Percentiles rank a stretch among this genome's conserved stretches.
phyloP scores from a whole-genome alignment of 164 flowering plant species.

The Vitis riparia region DNA sequence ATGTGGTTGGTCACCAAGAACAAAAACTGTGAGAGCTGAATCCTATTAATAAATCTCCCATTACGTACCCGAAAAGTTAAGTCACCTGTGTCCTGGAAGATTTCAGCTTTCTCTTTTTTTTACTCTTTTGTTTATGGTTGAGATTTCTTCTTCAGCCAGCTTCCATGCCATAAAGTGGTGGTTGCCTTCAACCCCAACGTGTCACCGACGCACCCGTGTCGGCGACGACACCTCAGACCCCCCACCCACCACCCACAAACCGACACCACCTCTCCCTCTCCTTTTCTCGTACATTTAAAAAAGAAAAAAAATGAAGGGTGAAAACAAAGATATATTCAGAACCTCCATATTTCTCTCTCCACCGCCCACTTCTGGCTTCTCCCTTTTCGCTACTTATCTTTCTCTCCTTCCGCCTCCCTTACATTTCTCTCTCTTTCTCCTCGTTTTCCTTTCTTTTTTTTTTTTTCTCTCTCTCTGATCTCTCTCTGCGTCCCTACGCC shows the following conservation, averaged over 20 bases:
- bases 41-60: too few relatives aligned
- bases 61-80: too few relatives aligned
- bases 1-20: too few relatives aligned
- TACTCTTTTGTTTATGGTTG: too few relatives aligned
- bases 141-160: too few relatives aligned
- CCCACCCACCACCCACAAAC: too few relatives aligned
- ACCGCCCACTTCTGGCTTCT: conserved; percentile 4
- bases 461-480: background rate
- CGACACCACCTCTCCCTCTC: background rate
- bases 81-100: too few relatives aligned
- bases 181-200: conserved; percentile 11
- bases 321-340: conserved; percentile 1
- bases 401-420: background rate
- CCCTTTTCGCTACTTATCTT: too few relatives aligned
- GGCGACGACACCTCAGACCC: conserved; percentile 14
- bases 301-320: background rate
- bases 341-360: conserved; percentile 25
- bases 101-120: too few relatives aligned
- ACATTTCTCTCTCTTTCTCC: background rate
- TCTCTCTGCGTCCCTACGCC: background rate
- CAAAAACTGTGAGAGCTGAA: too few relatives aligned
- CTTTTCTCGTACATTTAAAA: background rate
- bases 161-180: too few relatives aligned
- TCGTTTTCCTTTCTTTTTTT: background rate
- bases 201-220: conserved; percentile 30